A percentile compares a stretch with the other conserved stretches of the same genome.
phyloP scores from a whole-genome alignment of 2,329 filamentous ascomycete genomes.

The Stylonectria norvegica region DNA sequence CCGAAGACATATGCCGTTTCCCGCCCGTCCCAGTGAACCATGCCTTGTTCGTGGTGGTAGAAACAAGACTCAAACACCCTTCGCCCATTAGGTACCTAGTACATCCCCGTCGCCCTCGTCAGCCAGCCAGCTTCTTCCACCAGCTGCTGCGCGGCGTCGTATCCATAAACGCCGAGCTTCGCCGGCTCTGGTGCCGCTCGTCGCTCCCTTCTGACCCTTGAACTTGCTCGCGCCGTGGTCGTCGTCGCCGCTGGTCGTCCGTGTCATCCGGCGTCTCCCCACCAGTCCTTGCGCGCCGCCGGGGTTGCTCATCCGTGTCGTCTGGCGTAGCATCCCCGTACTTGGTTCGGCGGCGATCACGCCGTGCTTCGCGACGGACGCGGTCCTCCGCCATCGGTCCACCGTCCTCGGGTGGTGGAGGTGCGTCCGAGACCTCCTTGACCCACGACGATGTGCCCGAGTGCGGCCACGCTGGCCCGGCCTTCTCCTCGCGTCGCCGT shows the following conservation, averaged over 20 bases:
- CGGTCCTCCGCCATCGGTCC: conserved; percentile 45
- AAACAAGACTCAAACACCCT: conserved; percentile 19
- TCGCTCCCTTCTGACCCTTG: conserved; percentile 40
- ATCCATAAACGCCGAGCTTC: conserved; percentile 43
- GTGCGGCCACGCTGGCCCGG: conserved; percentile 53
- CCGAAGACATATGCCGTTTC: too few species aligned
- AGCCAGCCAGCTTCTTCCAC: conserved; percentile 56
- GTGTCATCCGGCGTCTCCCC: conserved; percentile 27
- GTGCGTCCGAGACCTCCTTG: conserved; percentile 61
- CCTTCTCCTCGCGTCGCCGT: conserved; percentile 32
- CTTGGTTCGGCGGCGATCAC: conserved; percentile 44
- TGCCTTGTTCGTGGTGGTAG: too few species aligned
- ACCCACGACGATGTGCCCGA: conserved; percentile 65
- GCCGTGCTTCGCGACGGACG: conserved; percentile 47
- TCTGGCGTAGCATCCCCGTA: conserved; percentile 41
- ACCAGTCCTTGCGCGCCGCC: conserved; percentile 41
- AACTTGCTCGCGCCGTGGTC: conserved; percentile 26
- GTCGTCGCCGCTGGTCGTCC: conserved; percentile 27
- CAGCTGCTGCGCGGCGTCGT: conserved; percentile 52
- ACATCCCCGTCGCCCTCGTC: conserved; percentile 19
- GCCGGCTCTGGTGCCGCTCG: conserved; percentile 41
- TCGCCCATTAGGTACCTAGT: conserved; percentile 23
- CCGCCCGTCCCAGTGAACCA: too few species aligned
- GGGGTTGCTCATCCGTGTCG: conserved; percentile 42
- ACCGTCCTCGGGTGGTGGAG: conserved; percentile 50